These are phyloP conservation scores for Harrya chromipes DNA, from an alignment of 768 basidiomycete species.

Conservation along the genomic window DNA sequence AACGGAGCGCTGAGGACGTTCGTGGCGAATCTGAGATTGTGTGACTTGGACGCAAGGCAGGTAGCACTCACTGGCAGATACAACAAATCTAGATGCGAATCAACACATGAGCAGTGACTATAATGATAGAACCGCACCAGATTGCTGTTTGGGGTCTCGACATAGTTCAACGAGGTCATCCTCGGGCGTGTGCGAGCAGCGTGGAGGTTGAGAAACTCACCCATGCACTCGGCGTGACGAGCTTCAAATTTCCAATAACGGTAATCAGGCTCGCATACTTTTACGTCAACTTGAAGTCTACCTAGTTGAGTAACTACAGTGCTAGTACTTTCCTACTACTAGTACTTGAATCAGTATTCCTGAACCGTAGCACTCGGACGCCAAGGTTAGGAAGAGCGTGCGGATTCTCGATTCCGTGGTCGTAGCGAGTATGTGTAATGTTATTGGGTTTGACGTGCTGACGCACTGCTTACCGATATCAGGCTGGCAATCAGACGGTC, in stretches of 20 bases:
- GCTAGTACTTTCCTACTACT: too few relatives aligned
- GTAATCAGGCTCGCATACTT: constrained; percentile 15
- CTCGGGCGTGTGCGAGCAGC: constrained; percentile 9
- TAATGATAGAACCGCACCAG: constrained; percentile 43
- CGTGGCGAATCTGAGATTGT: constrained; percentile 8
- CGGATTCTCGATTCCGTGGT: too few relatives aligned
- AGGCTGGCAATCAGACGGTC: too few relatives aligned
- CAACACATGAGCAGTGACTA: background rate
- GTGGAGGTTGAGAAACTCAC: too few relatives aligned
- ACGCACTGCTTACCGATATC: too few relatives aligned
- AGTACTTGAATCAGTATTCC: too few relatives aligned
- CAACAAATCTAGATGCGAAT: constrained; percentile 59
- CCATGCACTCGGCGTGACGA: too few relatives aligned
- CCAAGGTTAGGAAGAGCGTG: too few relatives aligned
- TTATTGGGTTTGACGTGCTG: too few relatives aligned
- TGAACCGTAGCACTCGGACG: too few relatives aligned
- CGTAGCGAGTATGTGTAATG: too few relatives aligned
- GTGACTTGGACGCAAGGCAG: background rate
- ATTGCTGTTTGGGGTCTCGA: constrained; percentile 62
- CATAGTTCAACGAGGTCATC: constrained; percentile 45
- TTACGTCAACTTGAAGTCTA: constrained; percentile 14
- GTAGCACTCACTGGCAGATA: constrained; percentile 57
- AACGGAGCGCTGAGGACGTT: constrained; percentile 57
- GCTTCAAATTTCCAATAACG: constrained; percentile 4
- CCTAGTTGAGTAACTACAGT: too few relatives aligned